A percentile compares a stretch with the other conserved stretches of the same genome.
These are phyloP conservation scores for Rhododendron ferrugineum DNA, from an alignment of 148 eudicot genomes.

Conservation along the genomic window DNA sequence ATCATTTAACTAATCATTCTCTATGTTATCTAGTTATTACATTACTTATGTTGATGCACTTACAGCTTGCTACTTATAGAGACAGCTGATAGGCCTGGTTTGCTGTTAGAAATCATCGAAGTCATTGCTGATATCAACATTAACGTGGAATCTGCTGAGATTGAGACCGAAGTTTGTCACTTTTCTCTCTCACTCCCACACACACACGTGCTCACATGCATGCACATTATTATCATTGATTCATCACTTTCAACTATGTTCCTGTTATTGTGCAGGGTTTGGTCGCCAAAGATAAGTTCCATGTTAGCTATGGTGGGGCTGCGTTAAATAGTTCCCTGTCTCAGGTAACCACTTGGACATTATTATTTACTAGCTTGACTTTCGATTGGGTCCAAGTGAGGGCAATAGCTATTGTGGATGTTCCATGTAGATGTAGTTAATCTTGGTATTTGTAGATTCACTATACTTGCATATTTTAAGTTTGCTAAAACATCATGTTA, in stretches of 20 bases:
- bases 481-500: neutral
- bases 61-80: slow-evolving; percentile 82
- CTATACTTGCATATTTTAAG: neutral
- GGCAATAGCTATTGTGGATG: neutral
- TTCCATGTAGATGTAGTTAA: neutral
- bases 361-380: neutral
- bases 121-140: slow-evolving; percentile 74
- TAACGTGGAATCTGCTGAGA: slow-evolving; percentile 88
- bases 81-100: slow-evolving; percentile 88
- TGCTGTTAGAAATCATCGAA: slow-evolving; percentile 76
- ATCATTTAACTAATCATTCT: neutral
- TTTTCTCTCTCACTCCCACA: neutral
- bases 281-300: slow-evolving; percentile 91
- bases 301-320: slow-evolving; percentile 87
- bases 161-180: slow-evolving; percentile 72
- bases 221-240: neutral
- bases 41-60: slow-evolving; percentile 11
- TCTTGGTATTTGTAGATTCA: neutral
- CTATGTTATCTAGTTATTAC: neutral
- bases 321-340: slow-evolving; percentile 71
- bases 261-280: slow-evolving; percentile 52
- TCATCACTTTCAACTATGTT: neutral
- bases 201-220: neutral
- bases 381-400: neutral
- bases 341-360: slow-evolving; percentile 43